phyloP scores from a whole-genome alignment of 768 basidiomycete species.

The Pulveroboletus frians region DNA sequence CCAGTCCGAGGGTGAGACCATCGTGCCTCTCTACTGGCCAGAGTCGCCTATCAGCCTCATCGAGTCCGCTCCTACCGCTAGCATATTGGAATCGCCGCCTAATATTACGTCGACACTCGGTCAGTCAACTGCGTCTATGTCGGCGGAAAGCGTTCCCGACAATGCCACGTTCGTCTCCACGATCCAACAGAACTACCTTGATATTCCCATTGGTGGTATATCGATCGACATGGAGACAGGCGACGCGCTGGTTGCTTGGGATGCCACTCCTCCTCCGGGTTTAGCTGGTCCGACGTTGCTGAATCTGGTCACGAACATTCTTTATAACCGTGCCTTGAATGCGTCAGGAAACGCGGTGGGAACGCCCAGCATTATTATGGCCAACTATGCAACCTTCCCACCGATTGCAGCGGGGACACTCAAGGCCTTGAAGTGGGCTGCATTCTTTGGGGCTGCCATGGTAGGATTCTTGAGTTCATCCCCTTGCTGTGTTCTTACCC shows the following conservation, averaged over 20 bases:
- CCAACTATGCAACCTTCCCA: conserved; percentile 57
- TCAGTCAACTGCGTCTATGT: conserved; percentile 31
- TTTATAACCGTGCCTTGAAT: conserved; percentile 62
- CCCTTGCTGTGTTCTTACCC: background rate
- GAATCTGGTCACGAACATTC: conserved; percentile 62
- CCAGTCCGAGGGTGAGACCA: conserved; percentile 33
- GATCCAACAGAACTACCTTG: conserved; percentile 47
- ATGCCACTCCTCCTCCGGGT: conserved; percentile 55
- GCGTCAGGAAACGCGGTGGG: conserved; percentile 35
- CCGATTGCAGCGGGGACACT: conserved; percentile 51
- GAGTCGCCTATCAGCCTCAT: conserved; percentile 36
- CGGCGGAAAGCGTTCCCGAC: conserved; percentile 41
- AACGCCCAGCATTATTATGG: conserved; percentile 48
- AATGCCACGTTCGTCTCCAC: conserved; percentile 55
- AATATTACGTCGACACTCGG: conserved; percentile 46
- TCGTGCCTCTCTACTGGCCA: conserved; percentile 53
- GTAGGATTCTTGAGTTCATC: conserved; percentile 32
- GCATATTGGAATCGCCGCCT: conserved; percentile 51
- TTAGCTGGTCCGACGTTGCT: conserved; percentile 55
- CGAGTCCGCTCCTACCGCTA: conserved; percentile 29
- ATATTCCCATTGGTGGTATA: conserved; percentile 62
- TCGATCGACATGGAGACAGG: conserved; percentile 52
- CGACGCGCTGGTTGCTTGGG: conserved; percentile 63
- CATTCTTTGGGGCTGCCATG: conserved; percentile 71
- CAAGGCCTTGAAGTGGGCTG: conserved; percentile 64